Evolutionary conservation across 2,329 filamentous ascomycete genomes (phyloP), one percentile per base, ranked within the genome.

Genomic region (Colletotrichum agaves): DNA sequence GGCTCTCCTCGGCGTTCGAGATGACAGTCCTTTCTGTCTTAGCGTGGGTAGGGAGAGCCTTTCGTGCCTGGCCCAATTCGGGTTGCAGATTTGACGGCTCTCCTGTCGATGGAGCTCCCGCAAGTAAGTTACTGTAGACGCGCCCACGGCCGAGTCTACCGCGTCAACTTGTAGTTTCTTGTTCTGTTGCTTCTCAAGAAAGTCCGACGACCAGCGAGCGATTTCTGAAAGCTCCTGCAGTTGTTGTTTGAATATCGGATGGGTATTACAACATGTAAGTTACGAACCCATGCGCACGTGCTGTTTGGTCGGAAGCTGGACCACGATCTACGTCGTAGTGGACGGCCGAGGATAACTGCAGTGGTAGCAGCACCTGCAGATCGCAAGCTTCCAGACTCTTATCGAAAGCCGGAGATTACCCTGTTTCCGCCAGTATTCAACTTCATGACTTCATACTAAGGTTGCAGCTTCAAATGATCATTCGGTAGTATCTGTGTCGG

Each of bases 51-150:
- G 61, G 60, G 60, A 52, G 53, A 23, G 53, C 46, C 61, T 63
- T 10, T 37, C 31, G 50, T 52, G 27, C 47, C 47, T 61, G 50
- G 31, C 27, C 41, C 60, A 47, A 47, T 33, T 64, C 23, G 17
- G 53, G n/a, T 47, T 53, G 61, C 61, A 53, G 61, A 64, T 67
- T 39, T 67, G 49, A 46, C 27, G 55, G 52, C 53, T 55, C 50
- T 55, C 33, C 27, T 21, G 27, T 58, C 33, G 19, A 50, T 23
- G 23, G 37, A 55, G 13, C 60, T 53, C 12, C 46, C 17, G 46
- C 46, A 27, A 41, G 46, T 59, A 27, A 27, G 59, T 23, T n/a
- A 41, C n/a, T 23, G 15, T 19, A 31, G 46, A 47, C 23, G 21
- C 31, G 13, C 39, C 44, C 11, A 31, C 12, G 31, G 8, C 31